Evolutionary conservation across 2,329 filamentous ascomycete genomes (phyloP).

Genomic region (Aspergillus novofumigatus): DNA sequence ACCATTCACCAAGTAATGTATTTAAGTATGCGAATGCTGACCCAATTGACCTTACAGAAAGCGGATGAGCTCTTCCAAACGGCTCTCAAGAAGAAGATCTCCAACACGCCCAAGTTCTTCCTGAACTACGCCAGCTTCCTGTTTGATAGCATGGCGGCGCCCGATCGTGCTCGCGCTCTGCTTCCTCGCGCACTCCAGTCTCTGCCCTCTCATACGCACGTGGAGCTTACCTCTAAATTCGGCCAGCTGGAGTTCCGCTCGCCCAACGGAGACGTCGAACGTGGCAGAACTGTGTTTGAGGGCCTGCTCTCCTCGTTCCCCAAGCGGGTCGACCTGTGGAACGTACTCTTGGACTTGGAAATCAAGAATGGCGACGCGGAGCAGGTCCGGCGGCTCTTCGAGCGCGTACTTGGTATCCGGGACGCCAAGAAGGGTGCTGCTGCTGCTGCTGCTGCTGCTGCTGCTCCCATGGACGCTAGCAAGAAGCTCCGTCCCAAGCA

Average conservation of each 20-base stretch:
- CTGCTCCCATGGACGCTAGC: slow-evolving; percentile 34
- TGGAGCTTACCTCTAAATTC: slow-evolving; percentile 79
- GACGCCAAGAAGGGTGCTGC: slow-evolving; percentile 35
- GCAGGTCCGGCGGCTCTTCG: slow-evolving; percentile 72
- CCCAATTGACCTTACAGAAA: slow-evolving; percentile 54
- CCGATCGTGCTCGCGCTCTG: slow-evolving; percentile 72
- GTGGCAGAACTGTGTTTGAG: slow-evolving; percentile 91
- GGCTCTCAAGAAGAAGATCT: slow-evolving; percentile 88
- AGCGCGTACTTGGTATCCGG: slow-evolving; percentile 59
- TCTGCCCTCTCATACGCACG: slow-evolving; percentile 64
- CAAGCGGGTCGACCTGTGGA: slow-evolving; percentile 90
- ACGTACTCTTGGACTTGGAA: slow-evolving; percentile 84
- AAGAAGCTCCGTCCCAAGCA: slow-evolving; percentile 74
- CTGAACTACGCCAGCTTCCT: slow-evolving; percentile 93
- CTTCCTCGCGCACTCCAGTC: slow-evolving; percentile 81
- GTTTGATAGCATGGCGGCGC: slow-evolving; percentile 65
- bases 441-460: slow-evolving; percentile 19
- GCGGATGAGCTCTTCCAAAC: slow-evolving; percentile 83
- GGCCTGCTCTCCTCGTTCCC: slow-evolving; percentile 77
- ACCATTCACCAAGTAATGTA: neutral
- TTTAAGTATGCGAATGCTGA: slow-evolving; percentile 14
- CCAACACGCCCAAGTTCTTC: slow-evolving; percentile 76
- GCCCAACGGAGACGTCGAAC: slow-evolving; percentile 75
- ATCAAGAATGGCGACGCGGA: slow-evolving; percentile 57
- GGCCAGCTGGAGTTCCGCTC: slow-evolving; percentile 89